Base-by-base conservation (phyloP, 2,329 filamentous ascomycete species). In the Helotiales sp. region DNA sequence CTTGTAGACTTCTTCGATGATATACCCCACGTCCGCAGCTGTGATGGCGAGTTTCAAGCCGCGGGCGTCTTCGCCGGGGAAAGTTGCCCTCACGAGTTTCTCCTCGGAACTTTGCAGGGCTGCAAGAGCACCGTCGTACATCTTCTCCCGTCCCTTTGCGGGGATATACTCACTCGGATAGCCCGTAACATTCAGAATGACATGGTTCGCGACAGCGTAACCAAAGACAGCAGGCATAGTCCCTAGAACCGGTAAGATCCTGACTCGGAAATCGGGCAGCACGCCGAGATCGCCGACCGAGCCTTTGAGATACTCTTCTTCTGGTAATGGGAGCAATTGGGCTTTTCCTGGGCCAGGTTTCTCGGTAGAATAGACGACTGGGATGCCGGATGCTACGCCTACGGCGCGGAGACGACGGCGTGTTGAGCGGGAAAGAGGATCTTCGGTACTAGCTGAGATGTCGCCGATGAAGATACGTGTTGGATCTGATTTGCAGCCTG, bases 191-290 rank as follows among this genome's bases (percentile, higher is more conserved):
- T 89, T 87, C 64, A 97, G 85, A 71, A 99, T 95, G 67, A 98
- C 89, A 77, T 98, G 93, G 79, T 98, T 99, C 3, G 96, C 96
- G 8, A 92, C 88, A 0, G 91, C 92, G 64, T 97, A 91, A 8
- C 96, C 96, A 78, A 99, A 99, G 0, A 98, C 90, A 2, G 96
- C 95, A 0, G 96, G 96, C 94, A 99, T 97, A 0, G 96, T 99
- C 0, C 96, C 96, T 2, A 99, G 82, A 0, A 99, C 96, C 0
- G 96, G 96, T 8, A 99, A 80, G 65, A 99, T 99, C n/a, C 96
- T 87, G 10, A 97, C 93, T 26, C 96, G 87, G 79, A 99, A 99
- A 77, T 97, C 94, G 1, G 94, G 92, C 60, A 99, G 85, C 0
- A 96, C 92, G 50, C 93, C 92, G 0, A 98, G 84, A 72, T 97